phyloP scores from a whole-genome alignment of 2,329 filamentous ascomycete genomes.

The Proliferodiscus dingleyae region DNA sequence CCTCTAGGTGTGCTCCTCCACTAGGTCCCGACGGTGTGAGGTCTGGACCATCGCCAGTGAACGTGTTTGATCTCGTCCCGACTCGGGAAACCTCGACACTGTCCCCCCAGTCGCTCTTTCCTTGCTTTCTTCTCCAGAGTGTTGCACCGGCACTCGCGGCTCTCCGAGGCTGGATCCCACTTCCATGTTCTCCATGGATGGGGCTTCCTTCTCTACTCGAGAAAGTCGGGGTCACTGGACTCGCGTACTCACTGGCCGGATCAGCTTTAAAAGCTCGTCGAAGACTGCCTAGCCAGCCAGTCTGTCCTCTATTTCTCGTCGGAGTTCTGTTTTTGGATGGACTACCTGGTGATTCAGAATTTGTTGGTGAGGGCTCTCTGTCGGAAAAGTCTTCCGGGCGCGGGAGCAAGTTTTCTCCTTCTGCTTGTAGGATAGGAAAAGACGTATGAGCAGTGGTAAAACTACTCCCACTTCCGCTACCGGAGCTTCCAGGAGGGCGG shows the following conservation, averaged over 20 bases:
- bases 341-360: slow-evolving; percentile 38
- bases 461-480: slow-evolving; percentile 17
- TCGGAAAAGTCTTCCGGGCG: slow-evolving; percentile 16
- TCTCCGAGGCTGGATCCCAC: slow-evolving; percentile 34
- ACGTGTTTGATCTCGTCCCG: slow-evolving; percentile 18
- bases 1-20: slow-evolving; percentile 31
- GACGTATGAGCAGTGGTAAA: slow-evolving; percentile 30
- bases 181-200: slow-evolving; percentile 18
- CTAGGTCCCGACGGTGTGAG: neutral
- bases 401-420: slow-evolving; percentile 28
- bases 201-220: slow-evolving; percentile 18
- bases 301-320: slow-evolving; percentile 14
- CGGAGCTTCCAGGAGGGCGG: slow-evolving; percentile 21
- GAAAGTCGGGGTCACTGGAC: neutral
- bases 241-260: neutral
- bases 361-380: slow-evolving; percentile 18
- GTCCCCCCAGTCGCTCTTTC: slow-evolving; percentile 47
- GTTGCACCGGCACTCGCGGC: slow-evolving; percentile 43
- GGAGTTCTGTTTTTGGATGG: slow-evolving; percentile 51
- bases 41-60: slow-evolving; percentile 12
- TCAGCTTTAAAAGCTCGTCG: slow-evolving; percentile 33
- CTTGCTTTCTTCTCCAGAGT: slow-evolving; percentile 45
- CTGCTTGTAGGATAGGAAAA: slow-evolving; percentile 25
- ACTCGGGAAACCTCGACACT: slow-evolving; percentile 14
- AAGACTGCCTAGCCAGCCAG: slow-evolving; percentile 61